phyloP scores from a whole-genome alignment of 129 eudicot species.

The Silybum marianum region DNA sequence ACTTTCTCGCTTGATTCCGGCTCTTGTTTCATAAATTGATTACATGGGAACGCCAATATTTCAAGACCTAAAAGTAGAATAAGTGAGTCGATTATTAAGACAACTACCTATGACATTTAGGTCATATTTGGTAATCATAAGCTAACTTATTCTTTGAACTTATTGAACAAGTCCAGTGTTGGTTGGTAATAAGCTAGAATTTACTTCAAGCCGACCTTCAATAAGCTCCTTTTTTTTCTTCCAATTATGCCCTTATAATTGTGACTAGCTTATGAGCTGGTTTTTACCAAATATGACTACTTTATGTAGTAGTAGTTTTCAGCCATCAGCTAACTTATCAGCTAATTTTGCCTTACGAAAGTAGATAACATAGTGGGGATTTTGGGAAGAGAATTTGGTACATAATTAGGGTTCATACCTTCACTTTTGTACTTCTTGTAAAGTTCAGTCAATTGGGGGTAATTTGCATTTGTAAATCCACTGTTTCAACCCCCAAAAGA shows the following conservation, averaged over 20 bases:
- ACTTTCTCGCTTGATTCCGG: slow-evolving; percentile 76
- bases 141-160: neutral
- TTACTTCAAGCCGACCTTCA: neutral
- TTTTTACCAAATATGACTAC: neutral
- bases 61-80: slow-evolving; percentile 53
- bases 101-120: neutral
- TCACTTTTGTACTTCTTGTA: slow-evolving; percentile 61
- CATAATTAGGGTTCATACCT: slow-evolving; percentile 45
- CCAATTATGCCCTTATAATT: neutral
- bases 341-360: no score
- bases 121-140: neutral
- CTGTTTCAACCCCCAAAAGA: slow-evolving; percentile 42
- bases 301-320: no score
- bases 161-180: neutral
- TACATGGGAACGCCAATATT: slow-evolving; percentile 93
- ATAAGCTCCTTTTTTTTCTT: neutral
- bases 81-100: neutral
- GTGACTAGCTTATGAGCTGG: no score
- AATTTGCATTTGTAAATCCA: slow-evolving; percentile 71
- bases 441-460: slow-evolving; percentile 74
- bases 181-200: neutral
- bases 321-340: no score
- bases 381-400: neutral
- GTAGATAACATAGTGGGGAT: no score
- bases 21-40: slow-evolving; percentile 84